Percentiles rank a stretch among this genome's conserved stretches.
Evolutionary conservation across 169 alveolate genomes (phyloP).

Genomic region (Cryptosporidium xiaoi): DNA sequence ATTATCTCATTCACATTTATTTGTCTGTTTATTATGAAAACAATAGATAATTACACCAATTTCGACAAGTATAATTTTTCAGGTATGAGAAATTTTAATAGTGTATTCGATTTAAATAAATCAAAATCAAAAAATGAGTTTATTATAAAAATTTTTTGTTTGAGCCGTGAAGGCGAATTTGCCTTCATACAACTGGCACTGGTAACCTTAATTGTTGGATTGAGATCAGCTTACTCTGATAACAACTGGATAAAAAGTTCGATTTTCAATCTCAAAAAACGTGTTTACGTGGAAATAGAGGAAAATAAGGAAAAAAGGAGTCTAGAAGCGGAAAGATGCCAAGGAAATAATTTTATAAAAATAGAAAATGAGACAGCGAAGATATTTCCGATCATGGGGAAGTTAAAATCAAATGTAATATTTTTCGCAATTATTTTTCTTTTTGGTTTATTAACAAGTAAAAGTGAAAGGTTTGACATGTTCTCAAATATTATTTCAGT

Average conservation of each 20-base stretch:
- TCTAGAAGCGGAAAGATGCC: background rate
- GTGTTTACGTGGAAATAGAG: background rate
- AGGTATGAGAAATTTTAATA: background rate
- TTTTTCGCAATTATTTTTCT: conserved; percentile 28
- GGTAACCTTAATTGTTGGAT: conserved; percentile 7
- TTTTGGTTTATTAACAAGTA: conserved; percentile 37
- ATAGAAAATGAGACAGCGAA: background rate
- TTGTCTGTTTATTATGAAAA: background rate
- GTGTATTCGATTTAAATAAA: background rate
- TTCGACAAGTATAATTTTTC: conserved; percentile 1
- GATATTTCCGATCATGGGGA: background rate
- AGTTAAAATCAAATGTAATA: background rate
- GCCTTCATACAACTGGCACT: conserved; percentile 3
- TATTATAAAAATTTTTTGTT: background rate
- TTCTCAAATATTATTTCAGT: conserved; percentile 4
- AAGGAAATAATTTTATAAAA: background rate
- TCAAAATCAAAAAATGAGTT: background rate
- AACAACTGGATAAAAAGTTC: background rate
- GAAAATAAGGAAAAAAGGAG: background rate
- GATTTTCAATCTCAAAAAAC: no score
- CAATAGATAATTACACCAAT: conserved; percentile 38
- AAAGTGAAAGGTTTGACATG: conserved; percentile 34
- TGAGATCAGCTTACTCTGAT: background rate
- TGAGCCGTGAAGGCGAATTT: background rate
- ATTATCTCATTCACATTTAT: conserved; percentile 13